Base-by-base conservation (phyloP, 164 flowering plant genomes). In the Stephania japonica region DNA sequence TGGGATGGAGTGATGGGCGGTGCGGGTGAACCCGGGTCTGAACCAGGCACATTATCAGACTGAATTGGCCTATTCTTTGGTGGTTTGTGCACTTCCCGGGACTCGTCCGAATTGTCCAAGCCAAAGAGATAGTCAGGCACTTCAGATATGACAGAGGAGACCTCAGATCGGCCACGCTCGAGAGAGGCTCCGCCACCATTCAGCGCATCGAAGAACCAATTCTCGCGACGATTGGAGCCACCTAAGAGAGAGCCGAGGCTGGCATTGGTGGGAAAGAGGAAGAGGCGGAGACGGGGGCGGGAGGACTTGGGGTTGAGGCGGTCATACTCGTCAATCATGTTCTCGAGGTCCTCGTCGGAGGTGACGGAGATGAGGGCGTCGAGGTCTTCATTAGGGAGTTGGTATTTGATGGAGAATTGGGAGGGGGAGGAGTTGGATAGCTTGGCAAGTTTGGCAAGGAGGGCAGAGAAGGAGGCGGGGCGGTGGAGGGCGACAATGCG, bases 261-360 rank as follows among this genome's bases (percentile, higher is more conserved):
- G 59, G 88, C 84, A 72, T 82, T 80, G 70, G 42, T 81, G 0
- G 85, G 72, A 73, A 91, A 94, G 7, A 94, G 82, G 75, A 94
- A 94, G 16, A 94, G 83, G 32, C 98, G 85, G 42, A 91, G 88
- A 25, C 97, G 85, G 43, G 90, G 88, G 67, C 97, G 86, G 74
- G 87, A 83, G 7, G 85, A 65, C 50, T 83, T 78, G n/a, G 81
- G 77, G 73, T 83, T 85, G 59, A 89, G 21, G 64, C 98, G 87
- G 47, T 95, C 98, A 75, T 83, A 91, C 78, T 95, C 99, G 6
- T 95, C 98, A 81, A 95, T 87, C 99, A 95, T 93, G 79, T 93
- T 92, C 70, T 92, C 96, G 14, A 95, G 80, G 67, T 95, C 99
- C 74, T 95, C 99, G 43, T 95, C 99, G 3, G 86, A 87, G 12